Base-by-base conservation (phyloP, 805 yeast species). In the Peterozyma xylosa region DNA sequence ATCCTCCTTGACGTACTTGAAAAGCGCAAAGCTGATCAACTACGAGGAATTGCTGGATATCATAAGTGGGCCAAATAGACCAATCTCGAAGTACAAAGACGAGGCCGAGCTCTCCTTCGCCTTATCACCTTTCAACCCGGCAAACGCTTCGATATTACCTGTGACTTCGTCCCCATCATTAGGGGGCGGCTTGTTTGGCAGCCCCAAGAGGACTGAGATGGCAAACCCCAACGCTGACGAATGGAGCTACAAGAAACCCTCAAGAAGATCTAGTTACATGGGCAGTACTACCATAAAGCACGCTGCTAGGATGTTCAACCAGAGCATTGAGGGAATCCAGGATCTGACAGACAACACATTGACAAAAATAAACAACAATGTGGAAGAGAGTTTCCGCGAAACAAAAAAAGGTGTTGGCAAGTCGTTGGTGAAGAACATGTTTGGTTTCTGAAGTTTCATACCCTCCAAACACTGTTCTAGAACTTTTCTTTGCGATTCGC, bases 1-100 rank as follows among this genome's bases (percentile, higher is more conserved):
- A 6, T 78, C 88, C 33, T 76, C 93, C 0, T 67, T 86, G 37
- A 91, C 83, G 59, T 86, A 96, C 93, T 86, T 93, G 6, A 78
- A 82, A 51, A 96, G 96, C 2, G 66, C 83, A 0, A 77, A 78
- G 15, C 70, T 73, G 48, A 72, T 82, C n/a, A 66, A 80, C 2
- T 59, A 73, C 17, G 69, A 72, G 1, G 95, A 86, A 48, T 67
- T 93, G 42, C 82, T 84, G 46, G 43, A 55, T 11, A 56, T 87
- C 37, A 70, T 91, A 34, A 86, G 85, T 5, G 97, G 97, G 1
- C 82, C 81, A 0, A 76, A 78, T 43, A 73, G 96, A 49, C 78
- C 82, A 38, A 64, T 71, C 16, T 69, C 82, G 1, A 80, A 77
- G 54, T 21, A 5, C 7, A 70, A 72, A 42, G 66, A 69, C 27